Evolutionary conservation across 2,329 filamentous ascomycete species (phyloP), one percentile per base, ranked within the genome.

Genomic region (Dactylellina sp.): DNA sequence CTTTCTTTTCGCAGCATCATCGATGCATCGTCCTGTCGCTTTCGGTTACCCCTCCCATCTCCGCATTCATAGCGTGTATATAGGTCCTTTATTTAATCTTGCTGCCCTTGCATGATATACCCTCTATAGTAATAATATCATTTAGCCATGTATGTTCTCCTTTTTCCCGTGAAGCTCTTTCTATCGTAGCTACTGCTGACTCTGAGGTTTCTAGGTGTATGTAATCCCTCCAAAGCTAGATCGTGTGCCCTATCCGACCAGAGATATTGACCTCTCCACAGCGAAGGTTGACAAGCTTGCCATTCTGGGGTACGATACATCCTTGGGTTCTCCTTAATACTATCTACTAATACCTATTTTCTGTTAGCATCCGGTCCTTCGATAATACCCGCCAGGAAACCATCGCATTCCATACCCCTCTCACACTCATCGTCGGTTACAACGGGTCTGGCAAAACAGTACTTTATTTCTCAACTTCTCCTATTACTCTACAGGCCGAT

Each of bases 381-480:
- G 91, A 90, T 81, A 90, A 91, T 76, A 85, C 85, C 46, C 84
- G 86, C 71, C 86, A 86, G 76, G 91, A 97, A 82, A 89, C 87
- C 39, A 96, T 98, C 75, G 86, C 90, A 77, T 98, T 99, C 81
- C 89, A 93, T 76, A 90, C 91, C 0, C 96, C 95, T 24, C 86
- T 99, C 65, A 99, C 95, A 11, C 86, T 99, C 75, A 99, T 99
- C 77, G 96, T 99, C 70, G 95, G 95, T 70, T 92, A 93, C 82
- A 99, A 99, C 83, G 95, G 95, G 63, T 98, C 94, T 0, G 95
- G 95, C 75, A 99, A 99, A 84, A 99, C 95, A 7, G 85, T 87
- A 82, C 47, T 81, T 78, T 52, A n/a, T n/a, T n/a, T 9, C 39
- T 40, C 25, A 2, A 28, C n/a, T 12, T n/a, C 59, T 62, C n/a